Percentiles rank a stretch among this genome's conserved stretches.
These are phyloP conservation scores for Neurospora cerealis DNA, from an alignment of 495 filamentous ascomycete species.

Conservation along the genomic window DNA sequence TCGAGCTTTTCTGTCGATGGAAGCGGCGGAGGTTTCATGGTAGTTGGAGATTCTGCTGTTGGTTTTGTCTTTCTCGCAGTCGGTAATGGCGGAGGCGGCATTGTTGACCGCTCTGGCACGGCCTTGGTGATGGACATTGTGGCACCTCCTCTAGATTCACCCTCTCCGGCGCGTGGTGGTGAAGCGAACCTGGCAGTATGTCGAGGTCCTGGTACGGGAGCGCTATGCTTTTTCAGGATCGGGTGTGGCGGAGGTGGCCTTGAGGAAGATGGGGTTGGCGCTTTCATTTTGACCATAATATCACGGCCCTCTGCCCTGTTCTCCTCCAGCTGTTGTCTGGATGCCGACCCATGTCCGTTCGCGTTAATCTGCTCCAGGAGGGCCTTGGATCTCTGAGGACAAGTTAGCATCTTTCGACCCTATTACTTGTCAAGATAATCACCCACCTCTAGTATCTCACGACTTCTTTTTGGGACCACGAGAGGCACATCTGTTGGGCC, in stretches of 20 bases:
- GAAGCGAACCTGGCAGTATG: conserved; percentile 44
- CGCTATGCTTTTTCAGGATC: conserved; percentile 44
- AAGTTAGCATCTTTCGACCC: background rate
- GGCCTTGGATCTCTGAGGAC: background rate
- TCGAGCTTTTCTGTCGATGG: conserved; percentile 2
- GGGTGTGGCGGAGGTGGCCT: conserved; percentile 32
- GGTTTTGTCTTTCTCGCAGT: background rate
- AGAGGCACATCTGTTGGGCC: conserved; percentile 40
- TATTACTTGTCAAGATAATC: background rate
- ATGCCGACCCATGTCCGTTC: background rate
- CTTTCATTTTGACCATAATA: conserved; percentile 9
- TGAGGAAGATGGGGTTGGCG: conserved; percentile 20
- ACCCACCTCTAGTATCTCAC: conserved; percentile 32
- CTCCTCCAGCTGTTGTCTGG: background rate
- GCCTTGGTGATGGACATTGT: conserved; percentile 12
- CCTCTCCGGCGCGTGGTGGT: conserved; percentile 32
- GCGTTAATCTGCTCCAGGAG: conserved; percentile 5
- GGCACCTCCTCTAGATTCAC: conserved; percentile 14
- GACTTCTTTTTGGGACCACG: conserved; percentile 31
- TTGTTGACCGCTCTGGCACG: conserved; percentile 5
- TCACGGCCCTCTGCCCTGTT: conserved; percentile 4
- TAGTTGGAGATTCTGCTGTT: background rate
- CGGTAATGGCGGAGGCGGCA: conserved; percentile 12
- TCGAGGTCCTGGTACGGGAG: conserved; percentile 35
- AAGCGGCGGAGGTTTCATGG: conserved; percentile 17